Evolutionary conservation across 495 filamentous ascomycete species (phyloP), one percentile per base, ranked within the genome.

Genomic region (Cercophora sp.): DNA sequence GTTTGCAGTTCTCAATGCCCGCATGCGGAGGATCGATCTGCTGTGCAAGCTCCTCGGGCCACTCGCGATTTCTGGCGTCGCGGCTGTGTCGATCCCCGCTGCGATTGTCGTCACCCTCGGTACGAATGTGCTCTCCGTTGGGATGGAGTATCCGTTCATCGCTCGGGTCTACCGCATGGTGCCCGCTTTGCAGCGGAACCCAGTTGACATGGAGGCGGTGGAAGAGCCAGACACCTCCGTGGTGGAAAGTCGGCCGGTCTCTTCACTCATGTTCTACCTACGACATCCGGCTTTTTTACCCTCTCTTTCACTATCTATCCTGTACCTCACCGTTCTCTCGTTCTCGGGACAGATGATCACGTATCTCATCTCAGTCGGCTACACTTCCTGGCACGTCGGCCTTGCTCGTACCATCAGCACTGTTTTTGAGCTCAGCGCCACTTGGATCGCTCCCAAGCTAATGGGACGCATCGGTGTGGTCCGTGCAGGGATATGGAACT

Each of bases 11-110:
- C 41, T 86, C 13, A 88, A 87, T 59, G 74, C 84, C 0, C 71
- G 70, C 1, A 88, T 89, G 81, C 73, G 86, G 25, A 75, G 85
- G 1, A 87, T 89, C 46, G 86, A 89, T 58, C 71, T 89, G 10
- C 65, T 82, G 34, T 89, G 86, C 71, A 89, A 89, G 60, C 76
- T 89, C 5, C 36, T 83, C 6, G 84, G 78, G 0, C 86, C 86
- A 0, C 61, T 86, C 0, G 63, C 76, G 18, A 79, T 86, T 19
- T 78, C 83, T 4, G 39, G 75, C 8, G 49, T 79, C 11, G 69
- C 67, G 26, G 51, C 34, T 3, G 24, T 39, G 1, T 78, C 75
- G 0, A 58, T 63, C 2, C 37, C 32, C 13, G 41, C 66, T 5
- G 75, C 75, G 8, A 67, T 79, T 16, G 37, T 44, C 2, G 46